Base-by-base conservation (phyloP, 2,329 filamentous ascomycete species). In the Podosphaera leucotricha region DNA sequence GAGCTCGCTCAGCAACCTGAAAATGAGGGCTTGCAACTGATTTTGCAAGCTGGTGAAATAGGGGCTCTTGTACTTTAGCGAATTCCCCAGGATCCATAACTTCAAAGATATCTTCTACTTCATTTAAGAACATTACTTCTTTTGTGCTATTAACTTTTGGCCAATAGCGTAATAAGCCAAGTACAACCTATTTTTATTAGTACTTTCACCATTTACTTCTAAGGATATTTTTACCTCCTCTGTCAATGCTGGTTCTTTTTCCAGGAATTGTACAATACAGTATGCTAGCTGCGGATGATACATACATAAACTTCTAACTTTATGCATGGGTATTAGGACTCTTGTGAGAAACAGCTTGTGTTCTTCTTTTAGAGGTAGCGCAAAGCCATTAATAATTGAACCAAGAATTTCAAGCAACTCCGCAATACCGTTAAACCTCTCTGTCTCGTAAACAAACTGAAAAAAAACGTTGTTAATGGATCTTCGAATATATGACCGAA, bases 381-480 rank as follows among this genome's bases (percentile, higher is more conserved):
- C 90, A 59, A 98, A 98, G 39, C 90, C 90, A 60, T 98, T 98
- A 68, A 98, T 98, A 57, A 98, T 98, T 51, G 90, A 95, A 24
- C 90, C 90, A 43, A 98, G 67, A 52, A 98, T 98, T 60, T 98
- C 90, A 30, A 98, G 70, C 24, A 98, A 68, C 61, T 98, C 90
- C 2, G 90, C 90, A 56, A 98, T 94, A 44, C 90, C 90, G 55
- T 98, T 98, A 66, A 98, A 95, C 47, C 90, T 75, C 62, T 98
- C 90, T 3, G 90, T 98, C 63, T 98, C 90, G 60, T 98, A 98
- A 48, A 85, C 86, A 62, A 98, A 98, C 59, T 98, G 90, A 71
- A 98, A 98, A 66, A 98, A 98, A 55, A 98, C 90, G 57, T 98
- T 95, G 73, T 98, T 98, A 71, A 98, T 98, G 46, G 90, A 98